These are phyloP conservation scores for Globisporangium nunn DNA, from an alignment of 352 stramenopile species.

Conservation along the genomic window DNA sequence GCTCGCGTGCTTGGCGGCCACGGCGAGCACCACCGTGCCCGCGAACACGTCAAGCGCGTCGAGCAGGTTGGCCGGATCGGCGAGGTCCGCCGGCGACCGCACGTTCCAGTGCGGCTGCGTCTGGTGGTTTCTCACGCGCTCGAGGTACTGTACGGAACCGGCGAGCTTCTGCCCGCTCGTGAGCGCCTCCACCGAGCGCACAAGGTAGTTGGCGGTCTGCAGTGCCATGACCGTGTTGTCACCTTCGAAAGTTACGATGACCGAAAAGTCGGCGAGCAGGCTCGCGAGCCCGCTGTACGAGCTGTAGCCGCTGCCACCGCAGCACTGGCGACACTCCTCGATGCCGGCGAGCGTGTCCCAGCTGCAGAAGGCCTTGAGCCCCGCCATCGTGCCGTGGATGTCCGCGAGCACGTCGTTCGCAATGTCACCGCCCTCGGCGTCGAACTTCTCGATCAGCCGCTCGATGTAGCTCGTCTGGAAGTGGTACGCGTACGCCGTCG, in stretches of 20 bases:
- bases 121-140: conserved; percentile 19
- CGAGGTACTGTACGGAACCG: conserved; percentile 59
- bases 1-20: conserved; percentile 29
- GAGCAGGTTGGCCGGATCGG: conserved; percentile 21
- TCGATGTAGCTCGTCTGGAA: conserved; percentile 76
- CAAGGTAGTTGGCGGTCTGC: conserved; percentile 80
- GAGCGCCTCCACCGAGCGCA: conserved; percentile 53
- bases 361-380: conserved; percentile 92
- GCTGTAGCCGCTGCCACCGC: conserved; percentile 94
- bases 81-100: conserved; percentile 21
- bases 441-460: conserved; percentile 75
- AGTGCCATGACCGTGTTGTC: conserved; percentile 96
- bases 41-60: conserved; percentile 51
- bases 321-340: conserved; percentile 92
- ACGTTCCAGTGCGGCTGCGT: conserved; percentile 30
- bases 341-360: conserved; percentile 88
- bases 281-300: conserved; percentile 86
- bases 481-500: conserved; percentile 76
- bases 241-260: conserved; percentile 95
- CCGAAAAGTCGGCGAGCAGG: conserved; percentile 90
- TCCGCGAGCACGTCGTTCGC: conserved; percentile 77
- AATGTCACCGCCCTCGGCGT: conserved; percentile 61
- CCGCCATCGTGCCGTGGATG: conserved; percentile 92
- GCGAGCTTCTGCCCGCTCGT: conserved; percentile 37
- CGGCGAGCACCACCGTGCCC: conserved; percentile 32